Evolutionary conservation across 2,329 filamentous ascomycete genomes (phyloP), one percentile per base, ranked within the genome.

Genomic region (Coniochaeta ligniaria): DNA sequence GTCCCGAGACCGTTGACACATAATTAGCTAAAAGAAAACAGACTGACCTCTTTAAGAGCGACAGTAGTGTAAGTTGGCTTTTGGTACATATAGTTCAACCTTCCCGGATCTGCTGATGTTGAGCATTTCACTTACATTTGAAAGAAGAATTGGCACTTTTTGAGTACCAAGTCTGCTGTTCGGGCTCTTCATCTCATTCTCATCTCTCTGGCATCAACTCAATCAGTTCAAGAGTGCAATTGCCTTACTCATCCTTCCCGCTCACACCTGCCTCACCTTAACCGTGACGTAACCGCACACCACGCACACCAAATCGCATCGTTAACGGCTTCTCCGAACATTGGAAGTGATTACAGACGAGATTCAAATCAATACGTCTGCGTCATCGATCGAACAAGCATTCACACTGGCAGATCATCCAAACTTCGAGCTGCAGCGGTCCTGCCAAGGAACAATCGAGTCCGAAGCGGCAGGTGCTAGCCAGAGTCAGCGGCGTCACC

Each of bases 1-100:
- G 52, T 24, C 35, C 38, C 16, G 54, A 35, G 31, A 43, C 16
- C 36, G 22, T 31, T 58, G 56, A 58, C 56, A 58, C 56, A 58
- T 58, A 58, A 58, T 58, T 58, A 58, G 35, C 56, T 58, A 58
- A 58, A 35, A 31, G 24, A 24, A 45, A 58, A 20, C 35, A 45
- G n/a, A n/a, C n/a, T 20, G 1, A 16, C 16, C n/a, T 22, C 56
- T 12, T 57, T 31, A 38, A 14, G 31, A 57, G 26, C 17, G 22
- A 11, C 35, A 24, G 6, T 6, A 28, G 38, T 28, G 36, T 43
- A 22, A 33, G 33, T 24, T 17, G 16, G 16, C 7, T 58, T n/a
- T 41, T 38, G 35, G 35, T 38, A 57, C 22, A 38, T 24, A 57
- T 11, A 22, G 24, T 45, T 7, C 16, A 20, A 31, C 28, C 7